A percentile compares a stretch with the other conserved stretches of the same genome.
Conservation (phyloP, 805 yeast species). For the Candida succiphila region DNA sequence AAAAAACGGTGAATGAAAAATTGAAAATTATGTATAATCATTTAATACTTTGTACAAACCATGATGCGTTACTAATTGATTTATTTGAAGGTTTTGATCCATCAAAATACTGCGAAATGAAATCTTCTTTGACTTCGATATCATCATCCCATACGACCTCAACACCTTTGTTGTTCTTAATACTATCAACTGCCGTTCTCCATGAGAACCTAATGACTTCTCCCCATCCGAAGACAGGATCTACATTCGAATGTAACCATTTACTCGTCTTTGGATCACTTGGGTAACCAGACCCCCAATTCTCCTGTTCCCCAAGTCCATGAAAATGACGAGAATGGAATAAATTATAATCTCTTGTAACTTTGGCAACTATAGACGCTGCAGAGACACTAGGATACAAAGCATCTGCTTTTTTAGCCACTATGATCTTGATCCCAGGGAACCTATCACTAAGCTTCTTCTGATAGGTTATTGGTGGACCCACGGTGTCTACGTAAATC, state of each 20-base stretch:
- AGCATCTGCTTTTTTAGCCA: conserved; percentile 92
- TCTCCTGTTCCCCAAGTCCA: conserved; percentile 11
- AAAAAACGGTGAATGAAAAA: background rate
- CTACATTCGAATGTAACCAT: conserved; percentile 61
- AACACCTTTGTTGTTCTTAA: conserved; percentile 41
- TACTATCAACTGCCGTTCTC: conserved; percentile 81
- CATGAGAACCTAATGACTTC: conserved; percentile 72
- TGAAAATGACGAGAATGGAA: conserved; percentile 11
- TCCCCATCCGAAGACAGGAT: conserved; percentile 80
- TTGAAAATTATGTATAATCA: background rate
- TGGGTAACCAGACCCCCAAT: conserved; percentile 91
- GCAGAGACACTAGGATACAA: conserved; percentile 86
- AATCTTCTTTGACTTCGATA: conserved; percentile 21
- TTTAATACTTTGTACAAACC: conserved; percentile 1
- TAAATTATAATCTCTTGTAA: conserved; percentile 62
- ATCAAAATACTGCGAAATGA: conserved; percentile 4
- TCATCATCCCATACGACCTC: conserved; percentile 56
- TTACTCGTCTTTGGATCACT: conserved; percentile 78
- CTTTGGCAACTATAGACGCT: conserved; percentile 94
- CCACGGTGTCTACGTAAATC: conserved; percentile 91
- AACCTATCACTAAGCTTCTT: conserved; percentile 59
- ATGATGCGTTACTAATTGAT: background rate
- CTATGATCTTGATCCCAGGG: conserved; percentile 65
- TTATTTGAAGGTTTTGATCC: background rate
- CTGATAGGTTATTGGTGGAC: conserved; percentile 84